These are phyloP conservation scores for Xerocomus subilludens DNA, from an alignment of 1,284 basidiomycete genomes.

Conservation along the genomic window DNA sequence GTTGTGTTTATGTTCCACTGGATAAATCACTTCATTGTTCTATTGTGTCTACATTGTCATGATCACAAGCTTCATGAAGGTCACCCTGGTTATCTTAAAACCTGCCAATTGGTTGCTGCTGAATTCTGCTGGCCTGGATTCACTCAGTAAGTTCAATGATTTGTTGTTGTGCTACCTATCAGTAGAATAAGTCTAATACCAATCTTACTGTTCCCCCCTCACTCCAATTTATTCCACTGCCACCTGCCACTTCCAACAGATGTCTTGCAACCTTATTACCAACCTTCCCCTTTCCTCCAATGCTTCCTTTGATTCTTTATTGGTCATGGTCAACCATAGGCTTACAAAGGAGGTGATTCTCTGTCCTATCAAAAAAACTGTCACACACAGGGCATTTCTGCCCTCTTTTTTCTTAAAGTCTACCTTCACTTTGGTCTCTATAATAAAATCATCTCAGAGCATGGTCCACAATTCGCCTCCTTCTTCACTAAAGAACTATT, in stretches of 20 bases:
- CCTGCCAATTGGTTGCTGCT: neutral
- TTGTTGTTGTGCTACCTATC: constrained; percentile 35
- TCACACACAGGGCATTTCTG: neutral
- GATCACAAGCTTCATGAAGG: neutral
- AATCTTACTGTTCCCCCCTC: constrained; percentile 14
- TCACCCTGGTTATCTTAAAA: neutral
- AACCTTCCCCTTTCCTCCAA: constrained; percentile 25
- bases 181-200: constrained; percentile 26
- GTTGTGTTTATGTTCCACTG: neutral
- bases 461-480: too few relatives aligned
- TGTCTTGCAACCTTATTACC: neutral
- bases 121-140: constrained; percentile 16
- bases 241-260: constrained; percentile 23
- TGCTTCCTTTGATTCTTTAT: neutral
- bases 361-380: neutral
- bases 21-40: neutral
- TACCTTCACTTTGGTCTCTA: neutral
- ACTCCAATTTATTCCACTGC: neutral
- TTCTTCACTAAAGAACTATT: too few relatives aligned
- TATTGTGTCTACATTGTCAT: neutral
- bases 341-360: constrained; percentile 33
- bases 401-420: neutral
- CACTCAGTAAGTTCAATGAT: constrained; percentile 25
- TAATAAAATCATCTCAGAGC: neutral
- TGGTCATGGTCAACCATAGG: constrained; percentile 22